These are phyloP conservation scores for Byssochlamys sp. DNA, from an alignment of 2,329 filamentous ascomycete species.

Conservation along the genomic window DNA sequence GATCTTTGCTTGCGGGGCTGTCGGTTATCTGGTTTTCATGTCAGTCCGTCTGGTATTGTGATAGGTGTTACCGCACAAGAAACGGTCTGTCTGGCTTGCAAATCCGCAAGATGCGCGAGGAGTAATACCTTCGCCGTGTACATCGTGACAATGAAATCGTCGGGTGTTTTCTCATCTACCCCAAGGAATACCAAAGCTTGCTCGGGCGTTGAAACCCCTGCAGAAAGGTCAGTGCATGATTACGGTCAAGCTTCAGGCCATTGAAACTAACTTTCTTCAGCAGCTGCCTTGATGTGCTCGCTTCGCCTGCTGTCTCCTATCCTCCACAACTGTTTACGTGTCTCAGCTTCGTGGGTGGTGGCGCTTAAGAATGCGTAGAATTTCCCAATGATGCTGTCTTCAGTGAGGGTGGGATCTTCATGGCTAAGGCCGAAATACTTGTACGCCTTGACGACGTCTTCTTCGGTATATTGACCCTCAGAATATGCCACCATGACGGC, in stretches of 20 bases:
- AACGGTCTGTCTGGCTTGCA: not conserved
- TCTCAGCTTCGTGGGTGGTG: constrained; percentile 46
- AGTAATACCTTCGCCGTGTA: constrained; percentile 45
- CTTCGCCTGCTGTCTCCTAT: constrained; percentile 53
- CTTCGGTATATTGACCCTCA: constrained; percentile 47
- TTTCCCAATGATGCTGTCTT: constrained; percentile 52
- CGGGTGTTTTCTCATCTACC: constrained; percentile 39
- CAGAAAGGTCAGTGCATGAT: constrained; percentile 2
- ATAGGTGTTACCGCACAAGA: not conserved
- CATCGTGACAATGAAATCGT: constrained; percentile 51
- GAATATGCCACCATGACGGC: constrained; percentile 51
- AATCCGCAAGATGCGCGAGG: not conserved
- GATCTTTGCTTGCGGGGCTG: constrained; percentile 39
- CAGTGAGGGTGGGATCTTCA: constrained; percentile 38
- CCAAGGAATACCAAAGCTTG: constrained; percentile 56
- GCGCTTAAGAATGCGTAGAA: constrained; percentile 53
- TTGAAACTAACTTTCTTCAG: constrained; percentile 41
- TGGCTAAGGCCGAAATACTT: constrained; percentile 47
- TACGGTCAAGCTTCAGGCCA: not conserved
- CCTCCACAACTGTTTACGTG: constrained; percentile 47
- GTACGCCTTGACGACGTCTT: constrained; percentile 51
- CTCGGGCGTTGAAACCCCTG: constrained; percentile 50
- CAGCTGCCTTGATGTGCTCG: constrained; percentile 47
- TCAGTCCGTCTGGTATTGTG: not conserved
- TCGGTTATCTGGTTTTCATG: constrained; percentile 37